These are phyloP conservation scores for Seminavis robusta DNA, from an alignment of 108 stramenopile species.

Conservation along the genomic window DNA sequence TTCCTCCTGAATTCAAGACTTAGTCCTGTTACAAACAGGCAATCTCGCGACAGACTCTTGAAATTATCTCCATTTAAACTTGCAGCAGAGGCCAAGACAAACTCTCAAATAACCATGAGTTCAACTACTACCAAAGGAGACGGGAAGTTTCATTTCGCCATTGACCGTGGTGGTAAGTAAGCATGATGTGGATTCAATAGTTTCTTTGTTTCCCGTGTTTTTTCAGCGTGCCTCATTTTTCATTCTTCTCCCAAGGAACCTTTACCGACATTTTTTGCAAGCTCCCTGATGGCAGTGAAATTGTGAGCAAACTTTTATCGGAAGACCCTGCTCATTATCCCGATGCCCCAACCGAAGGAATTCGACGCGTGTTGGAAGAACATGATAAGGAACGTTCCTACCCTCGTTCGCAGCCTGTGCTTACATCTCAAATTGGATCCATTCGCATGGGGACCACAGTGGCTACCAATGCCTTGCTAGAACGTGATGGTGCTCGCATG, in stretches of 20 bases:
- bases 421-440: conserved; percentile 74
- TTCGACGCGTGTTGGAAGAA: conserved; percentile 87
- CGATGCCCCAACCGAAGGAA: conserved; percentile 98
- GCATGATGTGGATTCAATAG: too few species aligned
- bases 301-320: conserved; percentile 85
- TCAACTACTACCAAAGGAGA: conserved; percentile 24
- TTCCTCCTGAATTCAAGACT: too few species aligned
- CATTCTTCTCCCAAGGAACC: too few species aligned
- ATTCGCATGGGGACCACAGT: conserved; percentile 96
- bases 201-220: too few species aligned
- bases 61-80: too few species aligned
- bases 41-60: too few species aligned
- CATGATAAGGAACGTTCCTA: conserved; percentile 55
- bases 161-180: conserved; percentile 97
- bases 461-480: conserved; percentile 96
- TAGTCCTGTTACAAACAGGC: too few species aligned
- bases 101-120: background rate
- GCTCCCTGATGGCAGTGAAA: conserved; percentile 58
- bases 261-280: conserved; percentile 92
- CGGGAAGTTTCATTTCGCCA: conserved; percentile 86
- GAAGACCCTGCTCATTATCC: conserved; percentile 93
- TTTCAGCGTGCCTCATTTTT: too few species aligned
- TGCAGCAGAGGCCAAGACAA: too few species aligned
- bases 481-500: conserved; percentile 90
- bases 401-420: conserved; percentile 62